Conservation (phyloP, 352 stramenopile genomes). For the Globisporangium rhizosaccharum region DNA sequence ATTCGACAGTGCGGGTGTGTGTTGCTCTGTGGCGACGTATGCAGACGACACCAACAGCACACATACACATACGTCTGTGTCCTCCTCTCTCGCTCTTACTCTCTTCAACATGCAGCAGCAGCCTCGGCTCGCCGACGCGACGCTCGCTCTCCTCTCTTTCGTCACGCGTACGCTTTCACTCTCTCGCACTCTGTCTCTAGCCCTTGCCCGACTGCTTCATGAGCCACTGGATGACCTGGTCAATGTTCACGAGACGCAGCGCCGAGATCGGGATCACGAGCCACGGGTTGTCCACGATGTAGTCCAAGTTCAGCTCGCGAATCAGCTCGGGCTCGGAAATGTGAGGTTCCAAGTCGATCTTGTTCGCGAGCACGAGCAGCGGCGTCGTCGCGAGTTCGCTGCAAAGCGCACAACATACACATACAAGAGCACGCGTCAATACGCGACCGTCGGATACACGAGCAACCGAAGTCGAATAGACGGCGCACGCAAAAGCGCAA, state of each 20-base stretch:
- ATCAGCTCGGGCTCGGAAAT: conserved; percentile 89
- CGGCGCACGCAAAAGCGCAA: conserved; percentile 4
- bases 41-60: no score
- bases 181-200: conserved; percentile 25
- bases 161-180: neutral
- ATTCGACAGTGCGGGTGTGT: no score
- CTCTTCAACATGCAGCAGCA: neutral
- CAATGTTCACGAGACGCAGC: conserved; percentile 95
- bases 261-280: conserved; percentile 98
- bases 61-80: neutral
- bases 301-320: conserved; percentile 96
- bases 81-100: conserved; percentile 5
- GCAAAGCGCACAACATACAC: conserved; percentile 2
- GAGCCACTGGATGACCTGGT: conserved; percentile 97
- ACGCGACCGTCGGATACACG: neutral
- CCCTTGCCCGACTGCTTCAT: conserved; percentile 92
- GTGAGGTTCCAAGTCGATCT: conserved; percentile 96
- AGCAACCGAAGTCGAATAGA: neutral
- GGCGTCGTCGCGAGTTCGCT: conserved; percentile 89
- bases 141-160: neutral
- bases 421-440: neutral
- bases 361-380: conserved; percentile 97
- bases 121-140: neutral
- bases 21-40: no score
- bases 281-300: conserved; percentile 98